Evolutionary conservation across 2,329 filamentous ascomycete genomes (phyloP), one percentile per base, ranked within the genome.

Genomic region (Arthrobotrys iridis): DNA sequence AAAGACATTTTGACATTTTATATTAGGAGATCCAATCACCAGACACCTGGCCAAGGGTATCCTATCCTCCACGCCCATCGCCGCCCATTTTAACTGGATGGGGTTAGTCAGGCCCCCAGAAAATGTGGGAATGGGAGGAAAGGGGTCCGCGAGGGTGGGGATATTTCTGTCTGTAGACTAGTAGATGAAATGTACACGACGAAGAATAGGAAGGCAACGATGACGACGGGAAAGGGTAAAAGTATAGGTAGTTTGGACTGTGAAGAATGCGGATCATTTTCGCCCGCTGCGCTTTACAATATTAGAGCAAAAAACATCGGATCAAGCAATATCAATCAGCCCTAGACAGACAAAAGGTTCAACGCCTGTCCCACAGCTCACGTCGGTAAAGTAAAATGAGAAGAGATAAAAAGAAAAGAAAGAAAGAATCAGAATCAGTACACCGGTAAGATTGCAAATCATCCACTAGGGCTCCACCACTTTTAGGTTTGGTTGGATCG

Each of bases 1-100:
- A 65, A 28, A 55, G 62, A 55, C 41, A 46, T 46, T 46, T 45
- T 48, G 26, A 40, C 22, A 57, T 57, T 52, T 30, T 30, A 45
- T 20, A 67, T 67, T 58, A 58, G 37, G 24, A 40, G 52, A 68
- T 68, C 64, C 64, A 68, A 68, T 50, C 40, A 60, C 40, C 50
- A 20, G 41, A 59, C 26, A 33, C 50, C 50, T 37, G 50, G 50
- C 50, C 50, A 37, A 37, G 50, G 50, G 50, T 37, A 35, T 37
- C 50, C 50, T 18, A 55, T 55, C 50, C 50, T 55, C 50, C 50
- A 55, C 50, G 50, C 50, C 50, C 46, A 59, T 37, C 41, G 26
- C 43, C 35, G 64, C 20, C 63, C 63, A 55, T 33, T 45, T 67
- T 57, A 48, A 57, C 62, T 65, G 22, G 15, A 65, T 67, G 48